phyloP scores from a whole-genome alignment of 805 yeast genomes.

The Myxozyma lipomycoides region DNA sequence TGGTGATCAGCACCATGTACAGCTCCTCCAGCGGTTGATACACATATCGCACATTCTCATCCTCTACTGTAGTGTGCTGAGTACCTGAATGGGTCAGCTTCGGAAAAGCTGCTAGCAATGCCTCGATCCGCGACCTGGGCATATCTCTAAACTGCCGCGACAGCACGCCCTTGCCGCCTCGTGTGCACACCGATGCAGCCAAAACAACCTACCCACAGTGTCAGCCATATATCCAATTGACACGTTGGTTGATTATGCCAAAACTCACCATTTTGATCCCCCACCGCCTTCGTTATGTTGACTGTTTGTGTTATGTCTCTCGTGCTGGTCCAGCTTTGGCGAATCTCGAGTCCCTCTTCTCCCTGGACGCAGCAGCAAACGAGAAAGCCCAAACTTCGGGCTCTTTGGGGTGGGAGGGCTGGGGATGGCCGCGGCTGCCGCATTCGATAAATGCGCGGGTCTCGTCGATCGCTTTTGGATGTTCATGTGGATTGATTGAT shows the following conservation, averaged over 20 bases:
- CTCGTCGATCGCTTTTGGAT: too few relatives aligned
- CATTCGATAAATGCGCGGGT: too few relatives aligned
- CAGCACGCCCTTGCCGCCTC: slow-evolving; percentile 82
- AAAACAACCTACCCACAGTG: slow-evolving; percentile 39
- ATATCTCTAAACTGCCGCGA: slow-evolving; percentile 90
- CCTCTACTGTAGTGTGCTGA: slow-evolving; percentile 93
- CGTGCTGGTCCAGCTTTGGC: too few relatives aligned
- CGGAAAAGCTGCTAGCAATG: slow-evolving; percentile 81
- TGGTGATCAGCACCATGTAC: slow-evolving; percentile 85
- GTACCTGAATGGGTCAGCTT: slow-evolving; percentile 63
- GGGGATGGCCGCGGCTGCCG: too few relatives aligned
- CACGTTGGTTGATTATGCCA: background rate
- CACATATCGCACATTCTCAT: slow-evolving; percentile 84
- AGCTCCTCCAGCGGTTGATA: slow-evolving; percentile 95
- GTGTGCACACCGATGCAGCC: slow-evolving; percentile 92
- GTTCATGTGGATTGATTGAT: too few relatives aligned
- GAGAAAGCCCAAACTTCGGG: too few relatives aligned
- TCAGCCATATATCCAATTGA: background rate
- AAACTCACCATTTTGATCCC: background rate
- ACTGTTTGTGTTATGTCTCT: too few relatives aligned
- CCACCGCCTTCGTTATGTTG: too few relatives aligned
- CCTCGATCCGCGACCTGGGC: slow-evolving; percentile 78
- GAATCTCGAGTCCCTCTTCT: too few relatives aligned
- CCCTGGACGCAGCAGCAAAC: too few relatives aligned
- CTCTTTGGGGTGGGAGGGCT: too few relatives aligned